phyloP scores from a whole-genome alignment of 2,329 filamentous ascomycete species.

The Sclerotinia trifoliorum region DNA sequence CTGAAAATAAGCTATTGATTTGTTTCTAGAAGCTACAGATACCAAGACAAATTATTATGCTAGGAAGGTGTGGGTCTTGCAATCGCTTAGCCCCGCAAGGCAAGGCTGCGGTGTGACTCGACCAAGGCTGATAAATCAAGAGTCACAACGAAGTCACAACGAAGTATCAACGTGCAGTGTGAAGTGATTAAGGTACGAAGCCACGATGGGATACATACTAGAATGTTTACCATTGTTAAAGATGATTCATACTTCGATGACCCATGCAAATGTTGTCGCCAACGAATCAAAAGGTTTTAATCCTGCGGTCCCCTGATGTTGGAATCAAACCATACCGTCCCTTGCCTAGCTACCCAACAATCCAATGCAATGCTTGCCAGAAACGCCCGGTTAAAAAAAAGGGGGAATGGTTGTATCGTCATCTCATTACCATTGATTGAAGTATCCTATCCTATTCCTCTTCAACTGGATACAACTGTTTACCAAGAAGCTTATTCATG shows the following conservation, averaged over 20 bases:
- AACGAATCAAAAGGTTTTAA: not conserved
- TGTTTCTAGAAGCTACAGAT: not conserved
- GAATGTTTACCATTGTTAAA: not conserved
- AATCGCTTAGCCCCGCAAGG: slow-evolving; percentile 15
- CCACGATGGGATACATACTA: not conserved
- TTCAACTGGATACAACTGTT: slow-evolving; percentile 83
- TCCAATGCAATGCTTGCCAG: slow-evolving; percentile 16
- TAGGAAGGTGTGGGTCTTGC: slow-evolving; percentile 6
- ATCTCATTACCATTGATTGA: not conserved
- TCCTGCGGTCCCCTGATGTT: not conserved
- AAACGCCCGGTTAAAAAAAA: slow-evolving; percentile 12
- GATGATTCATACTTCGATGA: slow-evolving; percentile 5
- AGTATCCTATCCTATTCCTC: slow-evolving; percentile 46
- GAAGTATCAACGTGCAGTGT: not conserved
- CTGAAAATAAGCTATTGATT: not conserved
- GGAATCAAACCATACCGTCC: not conserved
- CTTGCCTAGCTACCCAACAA: not conserved
- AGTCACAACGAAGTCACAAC: slow-evolving; percentile 1
- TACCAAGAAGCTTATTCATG: slow-evolving; percentile 95
- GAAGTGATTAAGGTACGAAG: not conserved
- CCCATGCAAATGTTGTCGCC: not conserved
- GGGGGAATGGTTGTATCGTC: not conserved
- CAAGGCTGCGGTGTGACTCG: slow-evolving; percentile 16
- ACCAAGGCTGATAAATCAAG: slow-evolving; percentile 21
- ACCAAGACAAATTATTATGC: slow-evolving; percentile 18